Base-by-base conservation (phyloP, 106 monocot species). In the Apostasia shenzhenica region DNA sequence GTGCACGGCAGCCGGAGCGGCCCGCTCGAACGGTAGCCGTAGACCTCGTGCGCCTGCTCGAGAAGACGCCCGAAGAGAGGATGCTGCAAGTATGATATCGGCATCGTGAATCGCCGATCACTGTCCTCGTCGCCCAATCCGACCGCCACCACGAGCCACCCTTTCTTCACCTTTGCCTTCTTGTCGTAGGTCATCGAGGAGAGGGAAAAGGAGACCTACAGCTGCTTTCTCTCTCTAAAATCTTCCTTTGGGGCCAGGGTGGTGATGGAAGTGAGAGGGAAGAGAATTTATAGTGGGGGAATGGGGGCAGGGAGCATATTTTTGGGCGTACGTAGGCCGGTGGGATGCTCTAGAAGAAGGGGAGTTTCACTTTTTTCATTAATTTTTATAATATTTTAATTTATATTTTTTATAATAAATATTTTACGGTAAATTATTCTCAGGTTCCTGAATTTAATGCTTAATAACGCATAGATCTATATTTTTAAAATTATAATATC, bases 1-100 rank as follows among this genome's bases (percentile, higher is more conserved):
- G 85, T 85, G 85, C 88, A 85, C 1, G 84, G 88, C 2, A 88
- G 79, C 11, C 67, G 70, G 10, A 88, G 79, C 39, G 85, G 88
- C 37, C 88, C 88, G 6, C 76, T 68, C 43, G 76, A 85, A 53
- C 41, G 42, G 79, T 71, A 88, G 2, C 85, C 88, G 63, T 89
- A 89, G 14, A 70, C 66, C 14, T 89, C 88, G 13, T 67, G 59
- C 6, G 88, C 76, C 1, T 72, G n/a, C 54, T 88, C 82, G 1
- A 89, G 85, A 6, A 89, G 82, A 3, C 55, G 42, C 14, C 26
- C 40, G 68, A 89, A 80, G 14, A 72, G 76, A 0, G 88, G 88
- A 47, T 89, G 85, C 67, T 85, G 56, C 65, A 89, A 77, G 69
- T 89, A 74, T 12, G 88, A 82, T 59, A 89, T 85, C 1, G 88